Evolutionary conservation across 2,329 filamentous ascomycete species (phyloP), one percentile per base, ranked within the genome.

Genomic region (Cryoendolithus antarcticus): DNA sequence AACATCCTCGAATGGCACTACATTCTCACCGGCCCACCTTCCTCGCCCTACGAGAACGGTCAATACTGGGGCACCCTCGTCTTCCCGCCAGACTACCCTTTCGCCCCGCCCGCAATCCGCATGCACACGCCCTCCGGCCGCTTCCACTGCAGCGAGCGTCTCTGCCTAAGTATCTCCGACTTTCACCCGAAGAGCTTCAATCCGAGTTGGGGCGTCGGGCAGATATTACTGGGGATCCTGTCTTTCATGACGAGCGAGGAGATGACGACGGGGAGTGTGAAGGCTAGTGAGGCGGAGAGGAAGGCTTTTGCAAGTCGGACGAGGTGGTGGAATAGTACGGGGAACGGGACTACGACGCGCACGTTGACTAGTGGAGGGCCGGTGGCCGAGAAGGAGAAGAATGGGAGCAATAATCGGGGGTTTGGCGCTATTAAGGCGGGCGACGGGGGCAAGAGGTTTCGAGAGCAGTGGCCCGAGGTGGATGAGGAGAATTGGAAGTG

Each of bases 171-270:
- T 57, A 98, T 98, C 55, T 89, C 81, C 53, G 91, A 98, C 59
- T 98, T 96, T 64, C 91, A 98, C 59, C 91, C 91, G 3, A 93
- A 93, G 62, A 89, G 82, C 21, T 98, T 96, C 70, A 98, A 98
- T 60, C 91, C 91, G 2, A 88, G 91, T 1, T 98, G 91, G 91
- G 89, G 94, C 57, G 91, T 98, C 6, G 89, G 82, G 39, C 98
- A 91, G 1, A 98, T 98, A 48, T 69, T 98, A 10, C 93, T 93
- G 40, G 91, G 91, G 7, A 74, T 98, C 21, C 69, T 96, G 46
- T 93, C 83, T 30, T 98, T 98, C 64, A 98, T 98, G 91, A 96
- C 89, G 2, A 86, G 84, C 48, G 89, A 98, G 57, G 91, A 98
- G 66, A 95, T 96, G 82, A 98, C 91, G 0, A 96, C 91, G 0